Base-by-base conservation (phyloP, 225 moss, liverwort and hornwort species). In the Pseudisothecium myosuroides region DNA sequence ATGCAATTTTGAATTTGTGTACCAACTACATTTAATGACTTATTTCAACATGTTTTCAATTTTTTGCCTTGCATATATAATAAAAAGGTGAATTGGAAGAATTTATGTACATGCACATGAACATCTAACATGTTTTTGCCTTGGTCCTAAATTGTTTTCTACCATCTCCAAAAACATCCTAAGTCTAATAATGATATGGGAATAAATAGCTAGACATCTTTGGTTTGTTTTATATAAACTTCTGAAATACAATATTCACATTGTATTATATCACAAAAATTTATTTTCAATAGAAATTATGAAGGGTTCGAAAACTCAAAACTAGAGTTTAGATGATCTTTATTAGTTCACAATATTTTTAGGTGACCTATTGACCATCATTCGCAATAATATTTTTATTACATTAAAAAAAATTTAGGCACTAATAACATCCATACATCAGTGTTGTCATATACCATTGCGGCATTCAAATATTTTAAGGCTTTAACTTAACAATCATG, bases 381-480 rank as follows among this genome's bases (percentile, higher is more conserved):
- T 68, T 4, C 0, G 2, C 12, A n/a, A 7, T 4, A 12, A 23
- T 7, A 3, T n/a, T 22, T 68, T 21, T n/a, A n/a, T n/a, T 11
- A 68, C 22, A 68, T 68, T n/a, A 68, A 68, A 7, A 12, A 22
- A 7, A 7, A n/a, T 1, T n/a, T n/a, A 22, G 22, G 22, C 7
- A n/a, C 68, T n/a, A 7, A 22, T 67, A 67, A 37, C 5, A 67
- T 37, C 37, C 21, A 37, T 67, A 21, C n/a, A 67, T 6, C 11
- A 37, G 37, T 37, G 1, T 66, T 66, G 20, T n/a, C n/a, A n/a
- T n/a, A n/a, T n/a, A n/a, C 8, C 10, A 36, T 19, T 66, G 8
- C 3, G 21, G 1, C 67, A 67, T 67, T 22, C 7, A 68, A 3
- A n/a, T 3, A n/a, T 12, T 36, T 68, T 22, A 68, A 67, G 7